Conservation (phyloP, 1,284 basidiomycete genomes). For the Cutaneotrichosporon sp. region DNA sequence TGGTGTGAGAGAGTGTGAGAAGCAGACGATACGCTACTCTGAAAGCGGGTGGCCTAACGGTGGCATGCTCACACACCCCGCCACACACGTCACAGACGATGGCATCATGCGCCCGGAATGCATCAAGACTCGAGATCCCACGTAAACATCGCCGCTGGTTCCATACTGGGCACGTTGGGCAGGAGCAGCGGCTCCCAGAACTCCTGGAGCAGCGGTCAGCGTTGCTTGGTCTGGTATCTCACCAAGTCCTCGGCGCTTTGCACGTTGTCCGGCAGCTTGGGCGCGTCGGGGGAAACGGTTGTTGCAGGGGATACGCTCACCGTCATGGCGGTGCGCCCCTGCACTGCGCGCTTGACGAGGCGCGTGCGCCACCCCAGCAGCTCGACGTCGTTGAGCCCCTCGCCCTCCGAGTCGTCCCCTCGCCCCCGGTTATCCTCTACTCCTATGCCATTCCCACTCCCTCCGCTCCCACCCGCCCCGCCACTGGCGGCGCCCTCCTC, state of each 20-base stretch:
- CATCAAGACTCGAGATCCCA: not conserved
- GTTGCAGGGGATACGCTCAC: slow-evolving; percentile 1
- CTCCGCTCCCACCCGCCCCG: not conserved
- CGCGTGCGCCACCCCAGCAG: slow-evolving; percentile 36
- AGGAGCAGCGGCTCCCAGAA: slow-evolving; percentile 17
- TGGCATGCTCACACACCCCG: no score
- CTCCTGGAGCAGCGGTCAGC: slow-evolving; percentile 16
- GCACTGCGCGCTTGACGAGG: slow-evolving; percentile 26
- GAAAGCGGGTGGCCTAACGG: no score
- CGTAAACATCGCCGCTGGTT: not conserved
- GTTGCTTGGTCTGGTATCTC: not conserved
- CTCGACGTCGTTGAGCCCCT: slow-evolving; percentile 22
- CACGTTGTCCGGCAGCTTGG: not conserved
- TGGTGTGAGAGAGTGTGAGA: not conserved
- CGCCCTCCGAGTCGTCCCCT: not conserved
- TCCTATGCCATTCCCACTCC: not conserved
- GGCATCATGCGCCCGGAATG: no score
- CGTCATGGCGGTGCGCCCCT: slow-evolving; percentile 16
- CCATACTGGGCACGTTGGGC: slow-evolving; percentile 1
- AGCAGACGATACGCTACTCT: no score
- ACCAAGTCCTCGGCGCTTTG: not conserved
- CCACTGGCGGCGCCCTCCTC: not conserved
- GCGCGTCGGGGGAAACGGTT: not conserved
- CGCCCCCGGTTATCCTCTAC: not conserved
- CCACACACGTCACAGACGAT: no score